phyloP scores from a whole-genome alignment of 2,329 filamentous ascomycete species.

The Helotiales sp. region DNA sequence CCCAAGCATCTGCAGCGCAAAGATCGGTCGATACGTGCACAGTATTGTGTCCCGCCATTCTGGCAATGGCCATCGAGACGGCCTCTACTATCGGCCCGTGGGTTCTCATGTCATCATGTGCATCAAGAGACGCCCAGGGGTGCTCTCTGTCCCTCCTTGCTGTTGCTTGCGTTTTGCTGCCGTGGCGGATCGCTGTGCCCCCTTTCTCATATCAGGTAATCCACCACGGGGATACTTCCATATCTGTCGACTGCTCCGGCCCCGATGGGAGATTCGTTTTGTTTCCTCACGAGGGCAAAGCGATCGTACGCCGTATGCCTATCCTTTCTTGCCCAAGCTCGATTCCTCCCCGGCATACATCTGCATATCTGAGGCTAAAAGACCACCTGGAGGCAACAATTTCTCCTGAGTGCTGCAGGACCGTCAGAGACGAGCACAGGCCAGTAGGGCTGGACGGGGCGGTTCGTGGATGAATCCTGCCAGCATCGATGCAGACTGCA shows the following conservation, averaged over 20 bases:
- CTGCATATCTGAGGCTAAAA: slow-evolving; percentile 1
- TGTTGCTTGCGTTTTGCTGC: background rate
- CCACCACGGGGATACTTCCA: background rate
- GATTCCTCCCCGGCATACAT: background rate
- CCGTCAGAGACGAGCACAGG: no score
- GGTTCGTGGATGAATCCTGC: background rate
- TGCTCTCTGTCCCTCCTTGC: background rate
- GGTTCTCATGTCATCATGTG: slow-evolving; percentile 1
- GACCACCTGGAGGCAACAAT: background rate
- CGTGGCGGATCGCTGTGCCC: background rate
- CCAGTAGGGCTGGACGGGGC: background rate
- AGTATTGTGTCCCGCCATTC: background rate
- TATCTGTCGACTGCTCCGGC: background rate
- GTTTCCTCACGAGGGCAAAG: background rate
- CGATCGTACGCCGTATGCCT: background rate
- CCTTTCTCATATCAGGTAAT: background rate
- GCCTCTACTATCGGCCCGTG: background rate
- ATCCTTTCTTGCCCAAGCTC: no score
- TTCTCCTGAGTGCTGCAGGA: background rate
- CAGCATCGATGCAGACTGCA: background rate
- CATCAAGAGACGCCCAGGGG: background rate
- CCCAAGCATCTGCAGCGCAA: background rate
- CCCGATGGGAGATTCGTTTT: background rate
- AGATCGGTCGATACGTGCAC: slow-evolving; percentile 1
- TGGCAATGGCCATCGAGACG: background rate